Base-by-base conservation (phyloP, 768 basidiomycete genomes). In the Fibroporia radiculosa region DNA sequence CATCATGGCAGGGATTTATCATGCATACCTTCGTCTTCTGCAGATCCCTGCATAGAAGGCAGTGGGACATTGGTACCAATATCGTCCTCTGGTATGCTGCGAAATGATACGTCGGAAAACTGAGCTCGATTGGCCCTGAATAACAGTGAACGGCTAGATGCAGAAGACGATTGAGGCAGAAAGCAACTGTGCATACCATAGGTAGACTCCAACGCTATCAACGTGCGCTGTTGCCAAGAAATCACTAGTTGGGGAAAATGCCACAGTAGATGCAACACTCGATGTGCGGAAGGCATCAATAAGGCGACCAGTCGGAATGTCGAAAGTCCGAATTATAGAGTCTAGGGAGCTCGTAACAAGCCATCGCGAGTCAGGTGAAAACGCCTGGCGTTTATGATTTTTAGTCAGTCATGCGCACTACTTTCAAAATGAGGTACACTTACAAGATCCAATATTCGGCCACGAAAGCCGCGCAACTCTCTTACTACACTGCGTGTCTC, bases 331-430 rank as follows among this genome's bases (percentile, higher is more conserved):
- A 55, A 98, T 89, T 42, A 85, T 72, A 0, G 90, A 89, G 62
- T 99, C 96, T 31, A 96, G 68, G 7, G 93, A 93, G 2, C 88
- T 80, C 1, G 82, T 71, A 32, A 97, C 74, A 40, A 99, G 70
- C 96, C 95, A 98, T 43, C 96, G 74, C 2, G 93, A 93, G 62
- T 97, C 93, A 1, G 90, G 80, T 6, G 96, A 98, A 65, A 97
- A 97, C 1, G 89, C 77, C 93, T 97, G 56, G 28, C 16, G 11
- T n/a, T n/a, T 14, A 14, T 20, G 28, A 46, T 45, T 19, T 26
- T 31, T 27, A n/a, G 28, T 22, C 19, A 32, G 24, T 18, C 33
- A 18, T 12, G 8, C 16, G 2, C 19, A 12, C n/a, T 26, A 18
- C 4, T 4, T 3, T 14, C 4, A 3, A 42, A 32, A 3, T 4